phyloP scores from a whole-genome alignment of 1,284 basidiomycete species.

The Trametes versicolor region DNA sequence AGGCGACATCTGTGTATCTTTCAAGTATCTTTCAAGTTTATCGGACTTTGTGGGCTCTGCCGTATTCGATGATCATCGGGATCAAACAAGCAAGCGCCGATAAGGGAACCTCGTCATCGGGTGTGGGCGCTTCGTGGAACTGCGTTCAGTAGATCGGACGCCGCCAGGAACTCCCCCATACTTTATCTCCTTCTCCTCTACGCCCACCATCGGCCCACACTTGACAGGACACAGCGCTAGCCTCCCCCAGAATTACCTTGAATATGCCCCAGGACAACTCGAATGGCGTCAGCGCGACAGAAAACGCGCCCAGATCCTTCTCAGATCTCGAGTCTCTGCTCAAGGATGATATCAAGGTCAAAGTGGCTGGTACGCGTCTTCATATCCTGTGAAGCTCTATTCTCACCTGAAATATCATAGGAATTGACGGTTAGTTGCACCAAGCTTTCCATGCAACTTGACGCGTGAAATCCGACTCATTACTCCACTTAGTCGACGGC shows the following conservation, averaged over 20 bases:
- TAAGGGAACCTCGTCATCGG: not conserved
- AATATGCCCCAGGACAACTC: conserved; percentile 19
- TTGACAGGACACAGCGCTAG: not conserved
- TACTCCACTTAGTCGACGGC: conserved; percentile 77
- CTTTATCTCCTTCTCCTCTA: conserved; percentile 5
- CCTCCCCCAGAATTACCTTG: not conserved
- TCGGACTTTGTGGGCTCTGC: not conserved
- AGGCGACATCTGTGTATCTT: conserved; percentile 2
- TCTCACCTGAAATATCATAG: conserved; percentile 45
- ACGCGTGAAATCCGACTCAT: conserved; percentile 15
- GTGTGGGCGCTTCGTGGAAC: conserved; percentile 23
- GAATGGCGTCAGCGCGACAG: conserved; percentile 45
- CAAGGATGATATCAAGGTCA: conserved; percentile 82
- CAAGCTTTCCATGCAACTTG: not conserved
- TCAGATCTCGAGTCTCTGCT: conserved; percentile 69
- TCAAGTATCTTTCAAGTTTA: not conserved
- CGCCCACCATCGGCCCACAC: not conserved
- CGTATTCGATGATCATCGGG: conserved; percentile 13
- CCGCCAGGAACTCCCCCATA: not conserved
- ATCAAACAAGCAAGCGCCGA: conserved; percentile 5
- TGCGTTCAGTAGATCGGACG: conserved; percentile 21
- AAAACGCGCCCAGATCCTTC: conserved; percentile 61
- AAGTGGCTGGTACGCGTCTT: conserved; percentile 80
- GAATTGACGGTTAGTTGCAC: conserved; percentile 70
- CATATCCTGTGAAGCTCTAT: not conserved